These are phyloP conservation scores for Fusarium sambucinum DNA, from an alignment of 2,329 filamentous ascomycete genomes.

Conservation along the genomic window DNA sequence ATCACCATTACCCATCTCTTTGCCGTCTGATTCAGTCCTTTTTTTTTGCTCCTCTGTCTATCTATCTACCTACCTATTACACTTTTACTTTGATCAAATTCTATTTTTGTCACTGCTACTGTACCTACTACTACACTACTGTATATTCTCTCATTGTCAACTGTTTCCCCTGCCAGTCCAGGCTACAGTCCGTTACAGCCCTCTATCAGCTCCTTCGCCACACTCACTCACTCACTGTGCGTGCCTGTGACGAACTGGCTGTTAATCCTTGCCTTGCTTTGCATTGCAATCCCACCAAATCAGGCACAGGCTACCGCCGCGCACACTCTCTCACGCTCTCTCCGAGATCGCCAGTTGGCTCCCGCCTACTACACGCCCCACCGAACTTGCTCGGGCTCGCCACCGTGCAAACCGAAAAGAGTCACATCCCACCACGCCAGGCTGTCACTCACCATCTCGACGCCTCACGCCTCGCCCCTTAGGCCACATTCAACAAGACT, in stretches of 20 bases:
- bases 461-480: constrained; percentile 52
- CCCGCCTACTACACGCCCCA: constrained; percentile 49
- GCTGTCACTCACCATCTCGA: constrained; percentile 44
- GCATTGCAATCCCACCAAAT: constrained; percentile 20
- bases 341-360: constrained; percentile 56
- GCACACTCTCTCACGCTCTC: constrained; percentile 51
- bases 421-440: constrained; percentile 52
- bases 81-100: constrained; percentile 22
- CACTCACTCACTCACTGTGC: constrained; percentile 28
- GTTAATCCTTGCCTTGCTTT: constrained; percentile 39
- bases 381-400: constrained; percentile 52
- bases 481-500: constrained; percentile 53
- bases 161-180: constrained; percentile 36
- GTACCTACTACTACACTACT: constrained; percentile 6
- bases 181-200: constrained; percentile 45
- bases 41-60: constrained; percentile 2
- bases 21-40: constrained; percentile 31
- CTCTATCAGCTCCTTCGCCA: constrained; percentile 45
- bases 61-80: constrained; percentile 16
- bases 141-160: constrained; percentile 19
- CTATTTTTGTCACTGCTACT: constrained; percentile 19
- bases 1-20: constrained; percentile 23
- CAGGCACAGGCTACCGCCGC: constrained; percentile 46
- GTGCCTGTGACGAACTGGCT: constrained; percentile 36
- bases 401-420: constrained; percentile 53